Evolutionary conservation across 164 flowering plant species (phyloP).

Genomic region (Berberis thunbergii): DNA sequence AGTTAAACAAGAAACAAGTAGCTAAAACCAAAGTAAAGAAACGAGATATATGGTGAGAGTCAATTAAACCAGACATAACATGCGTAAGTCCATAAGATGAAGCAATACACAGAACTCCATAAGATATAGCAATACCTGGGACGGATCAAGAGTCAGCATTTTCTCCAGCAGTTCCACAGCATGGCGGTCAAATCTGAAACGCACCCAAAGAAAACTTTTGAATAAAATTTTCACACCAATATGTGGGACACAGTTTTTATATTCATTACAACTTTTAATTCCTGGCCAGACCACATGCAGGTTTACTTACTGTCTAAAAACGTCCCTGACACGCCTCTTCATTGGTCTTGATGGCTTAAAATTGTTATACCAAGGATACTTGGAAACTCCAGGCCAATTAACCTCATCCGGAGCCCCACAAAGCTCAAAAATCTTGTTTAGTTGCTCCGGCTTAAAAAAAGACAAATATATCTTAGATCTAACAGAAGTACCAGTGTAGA

Average conservation of each 20-base stretch:
- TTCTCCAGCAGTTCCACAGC: constrained; percentile 76
- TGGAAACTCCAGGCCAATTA: constrained; percentile 83
- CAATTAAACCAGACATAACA: too few species aligned
- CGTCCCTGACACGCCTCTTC: constrained; percentile 70
- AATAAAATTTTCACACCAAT: neutral
- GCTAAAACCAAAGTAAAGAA: too few species aligned
- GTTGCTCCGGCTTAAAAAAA: constrained; percentile 59
- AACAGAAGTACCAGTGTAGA: too few species aligned
- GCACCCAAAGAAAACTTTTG: neutral
- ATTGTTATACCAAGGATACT: constrained; percentile 68
- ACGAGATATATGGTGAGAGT: too few species aligned
- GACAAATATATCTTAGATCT: neutral
- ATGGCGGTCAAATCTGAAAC: constrained; percentile 69
- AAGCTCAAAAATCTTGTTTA: constrained; percentile 72
- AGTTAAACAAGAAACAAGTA: too few species aligned
- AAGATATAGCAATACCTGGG: constrained; percentile 40
- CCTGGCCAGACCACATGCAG: neutral
- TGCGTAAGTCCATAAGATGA: neutral
- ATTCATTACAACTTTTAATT: neutral
- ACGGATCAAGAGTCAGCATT: constrained; percentile 85
- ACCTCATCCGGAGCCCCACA: constrained; percentile 79
- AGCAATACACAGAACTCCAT: neutral
- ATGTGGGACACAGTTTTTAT: neutral
- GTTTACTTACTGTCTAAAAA: constrained; percentile 60
- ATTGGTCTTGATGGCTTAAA: constrained; percentile 66